These are phyloP conservation scores for Cordyceps fumosorosea DNA, from an alignment of 2,329 filamentous ascomycete genomes.

Conservation along the genomic window DNA sequence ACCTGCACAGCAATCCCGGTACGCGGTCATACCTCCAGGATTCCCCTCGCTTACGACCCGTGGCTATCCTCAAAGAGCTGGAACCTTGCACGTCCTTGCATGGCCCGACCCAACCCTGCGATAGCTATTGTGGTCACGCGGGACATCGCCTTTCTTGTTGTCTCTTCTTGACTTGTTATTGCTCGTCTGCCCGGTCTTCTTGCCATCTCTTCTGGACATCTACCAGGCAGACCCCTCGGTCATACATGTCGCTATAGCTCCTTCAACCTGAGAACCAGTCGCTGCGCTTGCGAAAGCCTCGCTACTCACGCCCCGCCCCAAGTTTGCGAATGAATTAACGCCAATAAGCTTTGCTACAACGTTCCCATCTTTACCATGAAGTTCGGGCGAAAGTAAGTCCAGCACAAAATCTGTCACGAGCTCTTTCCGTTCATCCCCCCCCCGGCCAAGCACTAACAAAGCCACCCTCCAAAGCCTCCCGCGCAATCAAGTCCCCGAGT, in stretches of 20 bases:
- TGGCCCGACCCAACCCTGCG: neutral
- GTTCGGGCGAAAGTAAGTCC: conserved; percentile 54
- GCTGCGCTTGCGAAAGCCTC: neutral
- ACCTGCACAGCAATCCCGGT: too few species aligned
- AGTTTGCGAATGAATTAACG: neutral
- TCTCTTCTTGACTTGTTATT: neutral
- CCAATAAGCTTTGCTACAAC: neutral
- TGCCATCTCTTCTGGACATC: neutral
- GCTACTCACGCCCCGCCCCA: neutral
- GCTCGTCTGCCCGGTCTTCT: neutral
- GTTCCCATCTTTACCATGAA: conserved; percentile 41
- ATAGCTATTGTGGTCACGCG: conserved; percentile 1
- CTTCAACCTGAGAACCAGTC: neutral
- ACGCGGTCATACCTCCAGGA: neutral
- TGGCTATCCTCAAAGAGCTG: neutral
- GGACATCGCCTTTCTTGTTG: neutral
- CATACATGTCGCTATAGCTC: neutral
- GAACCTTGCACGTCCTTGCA: neutral
- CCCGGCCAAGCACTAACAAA: conserved; percentile 14
- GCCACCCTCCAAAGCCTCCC: conserved; percentile 48
- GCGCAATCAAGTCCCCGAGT: conserved; percentile 80
- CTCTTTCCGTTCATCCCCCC: neutral
- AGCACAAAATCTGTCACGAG: neutral
- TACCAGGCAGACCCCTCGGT: neutral
- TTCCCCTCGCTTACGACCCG: neutral